Evolutionary conservation across 176 grass and related monocot genomes (phyloP), one percentile per base, ranked within the genome.

Genomic region (Avena atlantica): DNA sequence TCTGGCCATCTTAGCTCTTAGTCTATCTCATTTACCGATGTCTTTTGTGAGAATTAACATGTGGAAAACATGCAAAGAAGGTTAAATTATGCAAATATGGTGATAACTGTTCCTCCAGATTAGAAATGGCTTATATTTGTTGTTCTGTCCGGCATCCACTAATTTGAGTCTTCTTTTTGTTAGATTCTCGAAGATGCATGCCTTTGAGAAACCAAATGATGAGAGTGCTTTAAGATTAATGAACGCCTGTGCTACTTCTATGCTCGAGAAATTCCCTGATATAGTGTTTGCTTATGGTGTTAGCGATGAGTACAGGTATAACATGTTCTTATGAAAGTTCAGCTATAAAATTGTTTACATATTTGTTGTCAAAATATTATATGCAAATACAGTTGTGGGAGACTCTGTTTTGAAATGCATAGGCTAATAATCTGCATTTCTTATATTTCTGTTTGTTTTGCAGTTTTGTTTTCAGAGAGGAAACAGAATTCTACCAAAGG

Each of bases 221-320:
- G 74, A 20, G 25, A 77, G 15, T 17, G 74, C 74, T 77, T 55
- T 77, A 56, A 77, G 50, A 34, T 77, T 77, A 50, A 77, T 77
- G 74, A 77, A 77, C 16, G 74, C 67, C 12, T 98, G 96, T 84
- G 90, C 96, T 29, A 84, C 87, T 62, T 90, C 88, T 31, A 84
- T 94, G 93, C 89, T 98, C 0, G 84, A 92, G 29, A 89, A 92
- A 29, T 98, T 98, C 25, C 72, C 88, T 92, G 91, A 95, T 51
- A 94, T 94, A 85, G 89, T 94, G 45, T 98, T 95, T 89, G 93
- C 96, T 71, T 98, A 98, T 85, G 96, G 96, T 78, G 96, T 94
- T 60, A 95, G 93, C 84, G 92, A 95, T 72, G 96, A 98, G 75
- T 98, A 95, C 81, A 98, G 93, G 96, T 94, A 91, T 20, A 29